Percentiles rank a stretch among this genome's conserved stretches.
Conservation (phyloP, 805 yeast genomes). For the Saccharomycopsis fibuligera region DNA sequence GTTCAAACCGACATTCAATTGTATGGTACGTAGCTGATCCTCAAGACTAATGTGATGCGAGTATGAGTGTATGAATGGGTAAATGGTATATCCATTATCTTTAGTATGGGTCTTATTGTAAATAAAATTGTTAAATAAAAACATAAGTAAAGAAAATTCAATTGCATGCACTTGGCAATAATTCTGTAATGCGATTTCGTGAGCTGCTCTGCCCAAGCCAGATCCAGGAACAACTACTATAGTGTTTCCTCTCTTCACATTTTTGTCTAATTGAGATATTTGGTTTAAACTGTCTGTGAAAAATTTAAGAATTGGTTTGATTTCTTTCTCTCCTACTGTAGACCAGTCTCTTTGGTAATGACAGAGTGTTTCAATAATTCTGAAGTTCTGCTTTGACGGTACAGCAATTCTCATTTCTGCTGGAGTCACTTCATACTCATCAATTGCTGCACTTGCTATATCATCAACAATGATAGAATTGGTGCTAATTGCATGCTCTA, state of each 20-base stretch:
- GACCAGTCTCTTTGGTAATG: slow-evolving; percentile 83
- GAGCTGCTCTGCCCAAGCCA: slow-evolving; percentile 76
- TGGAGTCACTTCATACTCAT: slow-evolving; percentile 32
- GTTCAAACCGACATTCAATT: slow-evolving; percentile 25
- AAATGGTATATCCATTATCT: slow-evolving; percentile 25
- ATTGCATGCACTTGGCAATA: slow-evolving; percentile 57
- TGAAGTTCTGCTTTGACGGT: slow-evolving; percentile 26
- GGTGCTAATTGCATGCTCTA: slow-evolving; percentile 40
- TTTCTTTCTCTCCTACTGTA: slow-evolving; percentile 38
- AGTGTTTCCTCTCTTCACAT: slow-evolving; percentile 32
- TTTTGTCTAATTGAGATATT: slow-evolving; percentile 25
- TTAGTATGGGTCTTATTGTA: slow-evolving; percentile 28
- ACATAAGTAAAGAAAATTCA: slow-evolving; percentile 75
- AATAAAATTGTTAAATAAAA: slow-evolving; percentile 55
- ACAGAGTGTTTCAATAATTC: slow-evolving; percentile 63
- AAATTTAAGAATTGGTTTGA: slow-evolving; percentile 48
- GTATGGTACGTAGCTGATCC: slow-evolving; percentile 46
- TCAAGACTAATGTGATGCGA: slow-evolving; percentile 50
- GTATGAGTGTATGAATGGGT: slow-evolving; percentile 58
- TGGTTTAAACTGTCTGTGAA: slow-evolving; percentile 37
- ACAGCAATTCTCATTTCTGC: slow-evolving; percentile 37
- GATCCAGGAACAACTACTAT: slow-evolving; percentile 77
- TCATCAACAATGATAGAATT: slow-evolving; percentile 44
- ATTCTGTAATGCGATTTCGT: slow-evolving; percentile 42
- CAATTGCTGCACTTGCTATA: slow-evolving; percentile 36